These are phyloP conservation scores for Starmera amethionina DNA, from an alignment of 805 yeast species.

Conservation along the genomic window DNA sequence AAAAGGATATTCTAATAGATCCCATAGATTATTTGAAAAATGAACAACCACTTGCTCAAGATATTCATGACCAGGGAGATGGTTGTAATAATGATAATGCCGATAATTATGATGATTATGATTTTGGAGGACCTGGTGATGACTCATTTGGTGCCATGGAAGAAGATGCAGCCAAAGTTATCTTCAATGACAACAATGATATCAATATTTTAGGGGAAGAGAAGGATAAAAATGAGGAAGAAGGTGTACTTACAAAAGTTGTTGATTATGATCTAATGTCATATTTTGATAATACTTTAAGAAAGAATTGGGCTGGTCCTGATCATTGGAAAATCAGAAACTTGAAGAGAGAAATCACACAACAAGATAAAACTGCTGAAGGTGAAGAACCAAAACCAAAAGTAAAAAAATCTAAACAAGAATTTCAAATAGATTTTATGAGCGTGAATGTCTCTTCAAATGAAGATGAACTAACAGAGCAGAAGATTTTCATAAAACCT, in stretches of 20 bases:
- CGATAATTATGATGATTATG: constrained; percentile 13
- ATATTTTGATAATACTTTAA: constrained; percentile 68
- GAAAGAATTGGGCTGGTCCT: constrained; percentile 79
- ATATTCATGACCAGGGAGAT: neutral
- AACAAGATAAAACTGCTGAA: constrained; percentile 2
- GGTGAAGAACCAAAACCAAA: constrained; percentile 5
- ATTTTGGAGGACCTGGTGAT: constrained; percentile 7
- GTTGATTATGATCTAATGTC: constrained; percentile 63
- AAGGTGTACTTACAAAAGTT: constrained; percentile 19
- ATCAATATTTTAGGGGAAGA: constrained; percentile 4
- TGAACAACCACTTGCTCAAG: neutral
- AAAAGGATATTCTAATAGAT: constrained; percentile 17
- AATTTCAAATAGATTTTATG: constrained; percentile 33
- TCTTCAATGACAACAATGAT: constrained; percentile 9
- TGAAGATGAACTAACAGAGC: constrained; percentile 17
- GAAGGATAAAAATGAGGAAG: constrained; percentile 12
- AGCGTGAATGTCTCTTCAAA: constrained; percentile 23
- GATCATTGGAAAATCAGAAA: constrained; percentile 83
- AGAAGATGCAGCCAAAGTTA: constrained; percentile 14
- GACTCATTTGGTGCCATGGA: constrained; percentile 15
- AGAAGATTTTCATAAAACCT: constrained; percentile 23
- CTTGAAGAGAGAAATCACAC: constrained; percentile 29
- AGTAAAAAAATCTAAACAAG: constrained; percentile 25
- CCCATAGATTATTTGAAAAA: constrained; percentile 3
- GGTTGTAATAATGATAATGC: constrained; percentile 14